A percentile compares a stretch with the other conserved stretches of the same genome.
These are phyloP conservation scores for Penicillium sp. DNA, from an alignment of 2,329 filamentous ascomycete genomes.

Conservation along the genomic window DNA sequence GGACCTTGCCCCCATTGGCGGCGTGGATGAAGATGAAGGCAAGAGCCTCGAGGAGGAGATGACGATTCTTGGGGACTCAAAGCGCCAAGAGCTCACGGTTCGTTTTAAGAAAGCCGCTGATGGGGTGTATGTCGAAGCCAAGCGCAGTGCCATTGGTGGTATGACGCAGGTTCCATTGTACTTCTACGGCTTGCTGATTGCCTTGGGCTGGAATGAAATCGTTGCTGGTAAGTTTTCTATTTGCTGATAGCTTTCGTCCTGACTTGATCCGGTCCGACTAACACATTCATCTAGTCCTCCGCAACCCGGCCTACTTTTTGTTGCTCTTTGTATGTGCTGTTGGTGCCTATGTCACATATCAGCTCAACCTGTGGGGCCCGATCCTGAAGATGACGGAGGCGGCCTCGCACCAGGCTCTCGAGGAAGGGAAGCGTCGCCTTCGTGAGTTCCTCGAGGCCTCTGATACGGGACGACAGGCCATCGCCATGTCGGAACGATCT, in stretches of 20 bases:
- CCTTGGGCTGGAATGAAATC: constrained; percentile 98
- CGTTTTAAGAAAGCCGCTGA: constrained; percentile 98
- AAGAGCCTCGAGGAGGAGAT: constrained; percentile 95
- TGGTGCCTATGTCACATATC: constrained; percentile 83
- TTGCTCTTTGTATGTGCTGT: constrained; percentile 71
- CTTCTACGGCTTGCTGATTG: constrained; percentile 83
- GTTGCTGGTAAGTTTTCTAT: constrained; percentile 66
- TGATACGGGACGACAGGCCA: constrained; percentile 76
- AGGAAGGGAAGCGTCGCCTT: constrained; percentile 86
- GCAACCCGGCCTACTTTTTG: constrained; percentile 89
- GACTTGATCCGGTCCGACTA: constrained; percentile 4
- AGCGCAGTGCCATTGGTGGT: constrained; percentile 90
- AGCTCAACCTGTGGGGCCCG: constrained; percentile 88
- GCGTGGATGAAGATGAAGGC: constrained; percentile 88
- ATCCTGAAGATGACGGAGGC: constrained; percentile 95
- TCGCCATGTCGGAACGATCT: constrained; percentile 60
- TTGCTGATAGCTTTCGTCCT: background rate
- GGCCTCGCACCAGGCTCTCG: constrained; percentile 75
- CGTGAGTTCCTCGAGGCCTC: constrained; percentile 83
- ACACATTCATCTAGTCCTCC: constrained; percentile 60
- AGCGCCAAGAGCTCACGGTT: constrained; percentile 83
- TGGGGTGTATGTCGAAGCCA: constrained; percentile 95
- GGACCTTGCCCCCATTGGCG: constrained; percentile 80
- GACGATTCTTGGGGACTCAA: constrained; percentile 83
- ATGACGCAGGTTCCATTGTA: constrained; percentile 91